Evolutionary conservation across 306 rosid genomes (phyloP), one percentile per base, ranked within the genome.

Genomic region (Prunus mira): DNA sequence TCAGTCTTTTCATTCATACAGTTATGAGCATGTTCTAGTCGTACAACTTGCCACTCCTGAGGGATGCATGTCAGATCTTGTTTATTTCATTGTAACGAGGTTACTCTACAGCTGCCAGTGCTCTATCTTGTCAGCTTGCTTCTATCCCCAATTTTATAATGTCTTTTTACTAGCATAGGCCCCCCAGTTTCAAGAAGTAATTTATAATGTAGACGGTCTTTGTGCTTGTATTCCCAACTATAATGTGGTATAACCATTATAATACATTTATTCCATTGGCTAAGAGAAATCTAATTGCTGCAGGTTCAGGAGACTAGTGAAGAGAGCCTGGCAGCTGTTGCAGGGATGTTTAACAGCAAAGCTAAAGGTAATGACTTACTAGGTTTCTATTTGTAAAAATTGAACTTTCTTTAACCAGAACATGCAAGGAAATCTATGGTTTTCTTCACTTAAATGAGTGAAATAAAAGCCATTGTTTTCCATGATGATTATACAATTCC

Each of bases 311-410:
- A 94, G 86, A 80, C 95, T 47, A 89, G 95, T 84, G 98, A 94
- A 82, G 98, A 94, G 88, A 92, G 97, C 87, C 79, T 94, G 86
- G 91, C 96, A 67, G 98, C 98, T 77, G 98, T 94, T 66, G 98
- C 98, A 78, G 98, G 98, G 79, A 94, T 94, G 97, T 94, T 94
- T 85, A 92, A 96, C 86, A 94, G 97, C 92, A 94, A 94, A 87
- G 98, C 98, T 75, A 94, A 92, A 89, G 98, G 98, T 94, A 86
- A 82, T 75, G n/a, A 50, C 72, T 67, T 82, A 25, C 46, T 77
- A 6, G 38, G 24, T 57, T 43, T 38, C 61, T 32, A 27, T 72
- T 72, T 32, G 19, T 20, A 71, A 71, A 49, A 51, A 50, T 50
- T 50, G 25, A 54, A 18, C 47, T 30, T 49, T 5, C 19, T 1